Base-by-base conservation (phyloP, 192 early-diverging fungal genomes). In the Entomortierella beljakovae region DNA sequence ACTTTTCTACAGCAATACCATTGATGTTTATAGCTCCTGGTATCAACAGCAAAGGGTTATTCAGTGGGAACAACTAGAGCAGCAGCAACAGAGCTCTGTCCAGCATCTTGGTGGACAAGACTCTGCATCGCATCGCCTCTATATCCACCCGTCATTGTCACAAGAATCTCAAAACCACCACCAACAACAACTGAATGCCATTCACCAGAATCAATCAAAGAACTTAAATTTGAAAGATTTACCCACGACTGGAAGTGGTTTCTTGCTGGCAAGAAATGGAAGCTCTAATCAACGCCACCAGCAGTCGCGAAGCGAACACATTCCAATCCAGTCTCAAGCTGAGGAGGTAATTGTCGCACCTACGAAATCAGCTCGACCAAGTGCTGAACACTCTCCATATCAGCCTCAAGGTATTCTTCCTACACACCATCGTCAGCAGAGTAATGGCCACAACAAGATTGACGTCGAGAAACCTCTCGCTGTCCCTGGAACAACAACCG, bases 1-100 rank as follows among this genome's bases (percentile, higher is more conserved):
- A 42, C 31, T 74, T 11, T 74, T 74, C 40, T 66, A 66, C 51
- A 74, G 71, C 63, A 74, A 74, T 5, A 74, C 63, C 11, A 74
- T 66, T 33, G 71, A 65, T 8, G 62, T 63, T 31, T 74, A 54
- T 43, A 64, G 71, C 25, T 57, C 26, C 10, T 74, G 71, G 71
- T 51, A 74, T 10, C 71, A 74, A 29, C 62, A 74, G 40, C 71
- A 74, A 29, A 7, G 43, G 9, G 34, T 74, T 20, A 11, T 26
- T 7, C 57, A 65, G 10, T 54, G 46, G 57, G 63, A 66, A 22
- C 46, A 38, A 46, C 57, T 40, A 6, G 57, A 68, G 33, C 33
- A 37, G 48, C 66, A 68, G 2, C 57, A 43, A 15, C 56, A 68
- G 23, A 34, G n/a, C 26, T 68, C 66, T 29, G 20, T 68, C 33